A percentile compares a stretch with the other conserved stretches of the same genome.
These are phyloP conservation scores for Albugo laibachii DNA, from an alignment of 352 stramenopile species.

Conservation along the genomic window DNA sequence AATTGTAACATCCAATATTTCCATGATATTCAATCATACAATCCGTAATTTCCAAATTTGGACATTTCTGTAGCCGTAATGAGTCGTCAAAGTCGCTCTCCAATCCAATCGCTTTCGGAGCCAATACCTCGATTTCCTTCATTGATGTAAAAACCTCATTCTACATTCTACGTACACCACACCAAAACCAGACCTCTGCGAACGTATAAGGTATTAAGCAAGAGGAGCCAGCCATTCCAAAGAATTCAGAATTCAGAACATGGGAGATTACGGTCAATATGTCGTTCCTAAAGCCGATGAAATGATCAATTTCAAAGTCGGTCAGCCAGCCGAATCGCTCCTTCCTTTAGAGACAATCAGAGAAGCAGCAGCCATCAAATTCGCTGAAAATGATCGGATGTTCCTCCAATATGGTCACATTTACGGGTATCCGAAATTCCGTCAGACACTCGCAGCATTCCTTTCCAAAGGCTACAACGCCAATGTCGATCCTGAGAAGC, in stretches of 20 bases:
- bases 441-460: conserved; percentile 34
- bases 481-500: conserved; percentile 18
- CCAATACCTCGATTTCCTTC: too few species aligned
- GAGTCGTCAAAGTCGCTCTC: too few species aligned
- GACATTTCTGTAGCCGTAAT: too few species aligned
- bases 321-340: conserved; percentile 56
- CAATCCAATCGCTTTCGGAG: too few species aligned
- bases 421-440: conserved; percentile 47
- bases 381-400: conserved; percentile 28
- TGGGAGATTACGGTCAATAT: conserved; percentile 77
- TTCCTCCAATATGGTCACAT: conserved; percentile 63
- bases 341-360: conserved; percentile 48
- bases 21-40: conserved; percentile 53
- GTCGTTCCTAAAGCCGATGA: conserved; percentile 37
- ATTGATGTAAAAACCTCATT: too few species aligned
- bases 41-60: neutral
- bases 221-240: too few species aligned
- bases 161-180: too few species aligned
- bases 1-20: conserved; percentile 71
- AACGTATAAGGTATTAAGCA: too few species aligned
- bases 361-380: conserved; percentile 19
- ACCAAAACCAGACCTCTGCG: too few species aligned
- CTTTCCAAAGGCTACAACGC: conserved; percentile 52
- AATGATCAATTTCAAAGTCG: conserved; percentile 74
- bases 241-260: conserved; percentile 10